Percentiles rank a stretch among this genome's conserved stretches.
These are phyloP conservation scores for Lyophyllum atratum DNA, from an alignment of 768 basidiomycete genomes.

Conservation along the genomic window DNA sequence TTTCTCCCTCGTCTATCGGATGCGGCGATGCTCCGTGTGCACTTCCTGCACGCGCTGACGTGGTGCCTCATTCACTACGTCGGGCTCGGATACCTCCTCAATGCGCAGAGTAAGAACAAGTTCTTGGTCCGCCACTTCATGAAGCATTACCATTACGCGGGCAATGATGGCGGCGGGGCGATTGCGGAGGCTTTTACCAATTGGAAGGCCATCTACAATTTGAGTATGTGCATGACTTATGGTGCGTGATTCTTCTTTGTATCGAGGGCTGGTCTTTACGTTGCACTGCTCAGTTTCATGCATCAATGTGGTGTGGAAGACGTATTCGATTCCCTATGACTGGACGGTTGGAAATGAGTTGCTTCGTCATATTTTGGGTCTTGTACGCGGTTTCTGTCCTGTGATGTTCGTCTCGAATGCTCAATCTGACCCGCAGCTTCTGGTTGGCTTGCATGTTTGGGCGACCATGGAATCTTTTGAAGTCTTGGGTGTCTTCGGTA, in stretches of 20 bases:
- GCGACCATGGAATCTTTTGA: slow-evolving; percentile 88
- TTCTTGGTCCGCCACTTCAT: slow-evolving; percentile 93
- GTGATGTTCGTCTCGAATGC: slow-evolving; percentile 3
- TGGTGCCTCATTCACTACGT: slow-evolving; percentile 92
- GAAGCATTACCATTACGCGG: slow-evolving; percentile 90
- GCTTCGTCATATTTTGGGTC: slow-evolving; percentile 85
- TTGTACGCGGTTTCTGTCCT: slow-evolving; percentile 47
- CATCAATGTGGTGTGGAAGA: slow-evolving; percentile 84
- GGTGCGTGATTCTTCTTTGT: slow-evolving; percentile 42
- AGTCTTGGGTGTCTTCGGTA: slow-evolving; percentile 91
- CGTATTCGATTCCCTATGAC: slow-evolving; percentile 76
- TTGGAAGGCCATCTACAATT: slow-evolving; percentile 92
- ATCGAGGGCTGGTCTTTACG: background rate
- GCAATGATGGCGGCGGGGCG: slow-evolving; percentile 71
- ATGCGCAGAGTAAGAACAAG: slow-evolving; percentile 82
- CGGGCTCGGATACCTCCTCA: slow-evolving; percentile 81
- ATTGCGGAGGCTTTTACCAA: slow-evolving; percentile 93
- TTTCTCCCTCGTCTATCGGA: slow-evolving; percentile 61
- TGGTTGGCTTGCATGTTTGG: slow-evolving; percentile 91
- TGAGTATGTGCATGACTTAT: slow-evolving; percentile 94
- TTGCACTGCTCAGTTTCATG: slow-evolving; percentile 66
- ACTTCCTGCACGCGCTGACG: slow-evolving; percentile 79
- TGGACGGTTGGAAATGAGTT: slow-evolving; percentile 91
- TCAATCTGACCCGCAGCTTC: slow-evolving; percentile 47
- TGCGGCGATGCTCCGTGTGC: slow-evolving; percentile 53